Percentiles rank a stretch among this genome's conserved stretches.
These are phyloP conservation scores for Apiospora saccharicola DNA, from an alignment of 2,329 filamentous ascomycete genomes.

Conservation along the genomic window DNA sequence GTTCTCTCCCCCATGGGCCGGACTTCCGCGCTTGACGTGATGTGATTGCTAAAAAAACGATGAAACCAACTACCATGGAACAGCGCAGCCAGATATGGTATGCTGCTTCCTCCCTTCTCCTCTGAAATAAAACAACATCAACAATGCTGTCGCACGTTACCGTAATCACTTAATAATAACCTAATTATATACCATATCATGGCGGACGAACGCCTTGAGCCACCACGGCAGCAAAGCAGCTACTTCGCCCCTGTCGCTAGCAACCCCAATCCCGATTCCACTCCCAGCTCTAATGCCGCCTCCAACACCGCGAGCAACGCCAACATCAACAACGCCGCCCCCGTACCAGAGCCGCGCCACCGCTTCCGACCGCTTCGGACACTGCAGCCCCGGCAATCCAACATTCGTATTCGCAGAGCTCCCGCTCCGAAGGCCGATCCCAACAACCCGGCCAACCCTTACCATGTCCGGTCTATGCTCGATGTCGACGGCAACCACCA, in stretches of 20 bases:
- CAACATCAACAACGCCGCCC: neutral
- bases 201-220: constrained; percentile 13
- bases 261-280: neutral
- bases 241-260: neutral
- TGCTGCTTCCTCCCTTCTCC: neutral
- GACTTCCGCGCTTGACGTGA: constrained; percentile 7
- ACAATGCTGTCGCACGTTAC: constrained; percentile 1
- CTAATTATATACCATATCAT: neutral
- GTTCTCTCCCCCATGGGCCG: neutral
- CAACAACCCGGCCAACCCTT: neutral
- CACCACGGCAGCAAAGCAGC: constrained; percentile 11
- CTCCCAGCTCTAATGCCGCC: neutral
- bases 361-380: constrained; percentile 19
- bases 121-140: constrained; percentile 4
- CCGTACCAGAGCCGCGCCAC: constrained; percentile 11
- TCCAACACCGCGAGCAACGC: neutral
- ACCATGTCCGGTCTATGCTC: constrained; percentile 22
- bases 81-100: neutral
- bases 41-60: neutral
- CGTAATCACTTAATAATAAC: neutral
- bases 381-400: constrained; percentile 9
- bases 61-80: neutral
- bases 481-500: neutral
- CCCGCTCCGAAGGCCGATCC: constrained; percentile 1
- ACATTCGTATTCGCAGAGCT: constrained; percentile 20